These are phyloP conservation scores for Bondarzewia mesenterica DNA, from an alignment of 1,284 basidiomycete genomes.

Conservation along the genomic window DNA sequence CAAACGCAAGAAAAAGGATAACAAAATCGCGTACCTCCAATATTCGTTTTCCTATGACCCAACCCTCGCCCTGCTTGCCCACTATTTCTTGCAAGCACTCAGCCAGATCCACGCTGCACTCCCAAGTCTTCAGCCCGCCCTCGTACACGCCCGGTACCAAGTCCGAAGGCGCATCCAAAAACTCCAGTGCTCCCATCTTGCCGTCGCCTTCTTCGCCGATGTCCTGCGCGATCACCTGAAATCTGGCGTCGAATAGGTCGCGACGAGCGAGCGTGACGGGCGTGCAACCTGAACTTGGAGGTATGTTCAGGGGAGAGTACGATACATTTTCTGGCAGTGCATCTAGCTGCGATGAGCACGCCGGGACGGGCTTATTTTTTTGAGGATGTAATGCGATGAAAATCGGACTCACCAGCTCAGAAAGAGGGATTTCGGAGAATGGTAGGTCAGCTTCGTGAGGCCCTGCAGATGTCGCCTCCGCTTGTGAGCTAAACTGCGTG, in stretches of 20 bases:
- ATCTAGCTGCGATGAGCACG: conserved; percentile 34
- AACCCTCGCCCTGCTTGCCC: conserved; percentile 11
- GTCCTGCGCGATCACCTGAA: conserved; percentile 71
- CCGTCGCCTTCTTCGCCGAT: conserved; percentile 20
- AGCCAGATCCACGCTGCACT: conserved; percentile 87
- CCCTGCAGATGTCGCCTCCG: not conserved
- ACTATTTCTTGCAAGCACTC: conserved; percentile 36
- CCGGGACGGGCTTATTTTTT: not conserved
- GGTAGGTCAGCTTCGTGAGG: conserved; percentile 6
- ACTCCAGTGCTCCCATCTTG: conserved; percentile 29
- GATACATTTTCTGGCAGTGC: conserved; percentile 49
- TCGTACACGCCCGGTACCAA: conserved; percentile 91
- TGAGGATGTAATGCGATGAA: not conserved
- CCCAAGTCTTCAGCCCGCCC: conserved; percentile 97
- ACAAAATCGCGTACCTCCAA: conserved; percentile 46
- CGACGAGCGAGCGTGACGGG: conserved; percentile 54
- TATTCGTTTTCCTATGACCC: conserved; percentile 37
- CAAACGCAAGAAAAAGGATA: conserved; percentile 6
- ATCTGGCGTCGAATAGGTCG: conserved; percentile 91
- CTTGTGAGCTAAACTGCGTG: conserved; percentile 1
- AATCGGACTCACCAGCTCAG: conserved; percentile 25
- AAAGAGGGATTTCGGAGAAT: conserved; percentile 25
- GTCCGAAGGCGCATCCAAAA: conserved; percentile 80
- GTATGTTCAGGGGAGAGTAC: conserved; percentile 46
- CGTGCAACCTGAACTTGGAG: conserved; percentile 22